Conservation (phyloP, 345 rosid genomes). For the Citrus australasica region DNA sequence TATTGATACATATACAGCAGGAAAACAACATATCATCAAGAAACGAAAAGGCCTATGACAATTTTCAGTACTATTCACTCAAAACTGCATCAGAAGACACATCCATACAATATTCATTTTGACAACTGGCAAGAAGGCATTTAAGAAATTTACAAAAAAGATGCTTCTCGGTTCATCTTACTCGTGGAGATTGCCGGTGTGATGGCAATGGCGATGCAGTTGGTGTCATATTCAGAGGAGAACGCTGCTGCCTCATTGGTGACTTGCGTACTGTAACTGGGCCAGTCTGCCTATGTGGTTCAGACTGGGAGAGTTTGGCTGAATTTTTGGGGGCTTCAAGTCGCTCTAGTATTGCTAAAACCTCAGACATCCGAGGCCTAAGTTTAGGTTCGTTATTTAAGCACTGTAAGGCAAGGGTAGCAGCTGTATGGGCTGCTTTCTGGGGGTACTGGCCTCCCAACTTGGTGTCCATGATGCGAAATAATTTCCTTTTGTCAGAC, state of each 20-base stretch:
- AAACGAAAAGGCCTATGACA: not conserved
- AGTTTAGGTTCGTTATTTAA: conserved; percentile 56
- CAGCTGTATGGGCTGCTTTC: conserved; percentile 77
- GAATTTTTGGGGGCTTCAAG: conserved; percentile 46
- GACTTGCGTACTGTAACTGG: conserved; percentile 42
- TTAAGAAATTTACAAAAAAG: conserved; percentile 19
- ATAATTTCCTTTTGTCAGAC: conserved; percentile 79
- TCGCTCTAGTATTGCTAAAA: conserved; percentile 60
- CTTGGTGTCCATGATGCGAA: conserved; percentile 92
- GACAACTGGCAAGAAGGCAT: not conserved
- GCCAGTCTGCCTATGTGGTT: conserved; percentile 22
- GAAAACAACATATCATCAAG: not conserved
- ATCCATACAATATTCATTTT: conserved; percentile 12
- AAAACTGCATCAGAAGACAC: conserved; percentile 22
- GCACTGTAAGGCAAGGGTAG: conserved; percentile 74
- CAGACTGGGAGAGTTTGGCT: conserved; percentile 27
- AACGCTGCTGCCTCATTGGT: conserved; percentile 50
- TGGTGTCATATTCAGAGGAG: conserved; percentile 53
- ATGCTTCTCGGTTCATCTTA: conserved; percentile 25
- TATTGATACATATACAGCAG: not conserved
- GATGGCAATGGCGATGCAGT: conserved; percentile 58
- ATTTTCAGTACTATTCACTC: conserved; percentile 18
- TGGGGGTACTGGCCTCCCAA: conserved; percentile 95
- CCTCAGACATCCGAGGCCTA: conserved; percentile 89
- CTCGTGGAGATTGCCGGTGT: conserved; percentile 54